These are phyloP conservation scores for Rhynchospora pubera DNA, from an alignment of 176 grass and related monocot genomes.

Conservation along the genomic window DNA sequence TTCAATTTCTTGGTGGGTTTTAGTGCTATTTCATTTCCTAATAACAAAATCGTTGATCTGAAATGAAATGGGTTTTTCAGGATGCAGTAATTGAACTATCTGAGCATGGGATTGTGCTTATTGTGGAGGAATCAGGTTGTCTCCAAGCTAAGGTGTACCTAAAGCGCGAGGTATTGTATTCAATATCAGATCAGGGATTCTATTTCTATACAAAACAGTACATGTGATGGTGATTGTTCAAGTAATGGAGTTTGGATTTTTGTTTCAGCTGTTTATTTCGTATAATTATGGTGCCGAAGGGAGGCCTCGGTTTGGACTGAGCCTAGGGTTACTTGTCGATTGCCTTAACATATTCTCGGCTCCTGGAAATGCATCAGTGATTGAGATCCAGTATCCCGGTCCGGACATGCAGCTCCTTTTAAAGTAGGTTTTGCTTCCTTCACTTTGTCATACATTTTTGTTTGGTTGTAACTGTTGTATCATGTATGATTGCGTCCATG, in stretches of 20 bases:
- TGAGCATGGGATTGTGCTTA: constrained; percentile 66
- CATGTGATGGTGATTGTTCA: constrained; percentile 11
- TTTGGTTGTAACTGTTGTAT: too few relatives aligned
- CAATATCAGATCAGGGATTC: neutral
- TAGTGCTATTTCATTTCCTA: neutral
- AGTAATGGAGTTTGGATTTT: neutral
- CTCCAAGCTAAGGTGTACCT: constrained; percentile 93
- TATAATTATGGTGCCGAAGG: constrained; percentile 63
- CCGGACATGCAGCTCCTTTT: constrained; percentile 89
- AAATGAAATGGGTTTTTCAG: constrained; percentile 11
- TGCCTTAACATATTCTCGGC: constrained; percentile 68
- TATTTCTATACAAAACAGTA: constrained; percentile 6
- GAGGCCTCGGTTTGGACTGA: constrained; percentile 59
- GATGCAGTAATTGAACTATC: constrained; percentile 77
- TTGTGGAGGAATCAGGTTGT: constrained; percentile 80
- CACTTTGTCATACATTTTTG: neutral
- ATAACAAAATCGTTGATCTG: neutral
- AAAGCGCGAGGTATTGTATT: constrained; percentile 61
- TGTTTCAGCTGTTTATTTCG: constrained; percentile 57
- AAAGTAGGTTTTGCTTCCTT: constrained; percentile 35
- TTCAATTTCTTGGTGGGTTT: neutral
- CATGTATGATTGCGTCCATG: too few relatives aligned
- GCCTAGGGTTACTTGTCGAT: constrained; percentile 71
- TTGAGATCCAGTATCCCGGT: constrained; percentile 79
- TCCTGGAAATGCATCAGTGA: constrained; percentile 38